Evolutionary conservation across 139 green algal genomes (phyloP).

Genomic region (Ostreobium quekettii): DNA sequence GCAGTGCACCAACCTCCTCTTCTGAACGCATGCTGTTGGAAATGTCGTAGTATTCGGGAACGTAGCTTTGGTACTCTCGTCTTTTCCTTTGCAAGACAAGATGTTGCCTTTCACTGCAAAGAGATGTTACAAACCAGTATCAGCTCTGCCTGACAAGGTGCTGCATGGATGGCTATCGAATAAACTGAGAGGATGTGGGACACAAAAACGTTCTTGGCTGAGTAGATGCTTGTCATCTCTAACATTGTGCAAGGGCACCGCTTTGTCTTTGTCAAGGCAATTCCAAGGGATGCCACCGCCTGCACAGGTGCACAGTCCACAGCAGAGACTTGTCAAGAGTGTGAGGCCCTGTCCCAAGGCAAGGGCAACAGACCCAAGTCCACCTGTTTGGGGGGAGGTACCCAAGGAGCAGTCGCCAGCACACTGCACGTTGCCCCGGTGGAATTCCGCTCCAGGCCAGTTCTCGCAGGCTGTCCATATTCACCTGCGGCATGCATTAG

Average conservation of each 20-base stretch:
- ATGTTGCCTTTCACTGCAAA: slow-evolving; percentile 46
- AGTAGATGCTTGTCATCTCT: no score
- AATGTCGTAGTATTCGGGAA: slow-evolving; percentile 79
- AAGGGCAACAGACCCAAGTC: no score
- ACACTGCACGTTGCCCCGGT: slow-evolving; percentile 55
- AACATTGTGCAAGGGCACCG: neutral
- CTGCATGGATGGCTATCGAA: neutral
- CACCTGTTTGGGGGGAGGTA: slow-evolving; percentile 78
- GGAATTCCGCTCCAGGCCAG: slow-evolving; percentile 88
- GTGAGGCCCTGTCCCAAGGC: no score
- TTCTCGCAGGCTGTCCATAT: slow-evolving; percentile 77
- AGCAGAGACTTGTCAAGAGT: no score
- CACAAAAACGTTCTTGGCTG: neutral
- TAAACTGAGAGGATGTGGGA: neutral
- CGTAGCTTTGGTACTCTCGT: slow-evolving; percentile 73
- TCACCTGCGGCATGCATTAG: slow-evolving; percentile 38
- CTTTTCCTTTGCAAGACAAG: slow-evolving; percentile 67
- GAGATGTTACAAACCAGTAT: neutral
- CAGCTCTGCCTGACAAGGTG: neutral
- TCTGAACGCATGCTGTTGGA: slow-evolving; percentile 54
- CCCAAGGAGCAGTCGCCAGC: slow-evolving; percentile 87
- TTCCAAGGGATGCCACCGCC: no score
- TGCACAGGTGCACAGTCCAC: no score
- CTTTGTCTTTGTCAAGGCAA: no score
- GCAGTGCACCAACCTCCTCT: slow-evolving; percentile 69